phyloP scores from a whole-genome alignment of 2,329 filamentous ascomycete species.

The Nigrospora osmanthi region DNA sequence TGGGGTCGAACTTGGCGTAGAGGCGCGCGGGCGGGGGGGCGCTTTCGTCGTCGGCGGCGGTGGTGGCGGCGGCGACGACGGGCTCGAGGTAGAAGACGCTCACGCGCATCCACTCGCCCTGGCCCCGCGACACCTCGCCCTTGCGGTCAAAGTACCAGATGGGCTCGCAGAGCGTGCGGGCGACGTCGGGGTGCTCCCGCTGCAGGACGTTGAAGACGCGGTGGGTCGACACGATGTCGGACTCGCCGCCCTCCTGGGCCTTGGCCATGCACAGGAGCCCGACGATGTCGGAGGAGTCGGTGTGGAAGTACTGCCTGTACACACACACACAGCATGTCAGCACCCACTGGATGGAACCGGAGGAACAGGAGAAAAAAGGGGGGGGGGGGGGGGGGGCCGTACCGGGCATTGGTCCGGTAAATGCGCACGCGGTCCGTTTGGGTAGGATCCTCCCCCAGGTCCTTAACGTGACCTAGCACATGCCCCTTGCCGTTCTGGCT shows the following conservation, averaged over 20 bases:
- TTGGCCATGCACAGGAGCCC: slow-evolving; percentile 75
- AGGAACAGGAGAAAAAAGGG: too few relatives aligned
- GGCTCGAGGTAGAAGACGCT: slow-evolving; percentile 72
- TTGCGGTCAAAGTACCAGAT: slow-evolving; percentile 93
- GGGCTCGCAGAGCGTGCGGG: slow-evolving; percentile 64
- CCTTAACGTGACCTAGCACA: slow-evolving; percentile 83
- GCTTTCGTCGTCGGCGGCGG: slow-evolving; percentile 17
- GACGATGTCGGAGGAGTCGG: slow-evolving; percentile 76
- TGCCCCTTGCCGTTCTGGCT: slow-evolving; percentile 76
- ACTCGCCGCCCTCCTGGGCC: slow-evolving; percentile 75
- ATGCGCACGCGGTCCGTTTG: slow-evolving; percentile 85
- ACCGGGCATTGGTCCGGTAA: slow-evolving; percentile 74
- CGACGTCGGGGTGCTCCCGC: slow-evolving; percentile 67
- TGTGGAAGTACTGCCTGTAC: slow-evolving; percentile 73
- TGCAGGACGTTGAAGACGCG: slow-evolving; percentile 77
- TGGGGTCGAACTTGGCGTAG: slow-evolving; percentile 85
- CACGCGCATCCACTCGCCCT: slow-evolving; percentile 67
- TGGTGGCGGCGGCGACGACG: too few relatives aligned
- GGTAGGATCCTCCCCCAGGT: slow-evolving; percentile 71
- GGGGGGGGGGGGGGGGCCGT: too few relatives aligned
- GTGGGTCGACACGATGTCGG: slow-evolving; percentile 72
- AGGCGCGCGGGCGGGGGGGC: slow-evolving; percentile 53
- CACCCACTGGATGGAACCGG: too few relatives aligned
- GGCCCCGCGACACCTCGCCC: slow-evolving; percentile 67
- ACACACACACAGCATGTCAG: too few relatives aligned